Conservation (phyloP, 176 grass and related monocot species). For the Oryza australiensis region DNA sequence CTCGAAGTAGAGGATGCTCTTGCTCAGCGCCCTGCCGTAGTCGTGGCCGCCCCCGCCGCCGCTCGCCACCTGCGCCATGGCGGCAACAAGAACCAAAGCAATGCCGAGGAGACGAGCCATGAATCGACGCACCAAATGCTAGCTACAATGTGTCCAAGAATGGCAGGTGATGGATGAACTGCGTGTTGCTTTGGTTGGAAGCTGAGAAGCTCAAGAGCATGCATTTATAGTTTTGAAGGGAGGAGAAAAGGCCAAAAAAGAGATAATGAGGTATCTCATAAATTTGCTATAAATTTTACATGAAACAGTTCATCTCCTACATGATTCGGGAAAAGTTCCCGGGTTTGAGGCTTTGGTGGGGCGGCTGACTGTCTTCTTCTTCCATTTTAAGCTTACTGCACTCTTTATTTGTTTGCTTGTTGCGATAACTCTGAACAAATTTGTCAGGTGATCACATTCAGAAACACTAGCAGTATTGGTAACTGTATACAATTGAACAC, state of each 20-base stretch:
- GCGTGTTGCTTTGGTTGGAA: slow-evolving; percentile 1
- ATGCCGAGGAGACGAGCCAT: slow-evolving; percentile 5
- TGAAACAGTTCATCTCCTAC: neutral
- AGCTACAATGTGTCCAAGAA: neutral
- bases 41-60: slow-evolving; percentile 49
- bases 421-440: neutral
- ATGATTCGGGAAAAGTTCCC: neutral
- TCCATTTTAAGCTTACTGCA: neutral
- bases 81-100: slow-evolving; percentile 34
- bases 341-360: too few species aligned
- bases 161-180: neutral
- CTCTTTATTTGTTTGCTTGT: neutral
- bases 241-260: neutral
- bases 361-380: neutral
- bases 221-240: slow-evolving; percentile 36
- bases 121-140: too few species aligned
- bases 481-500: neutral
- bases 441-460: neutral
- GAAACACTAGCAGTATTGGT: neutral
- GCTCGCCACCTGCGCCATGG: slow-evolving; percentile 33
- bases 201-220: neutral
- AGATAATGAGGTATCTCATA: neutral
- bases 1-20: slow-evolving; percentile 95
- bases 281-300: neutral
- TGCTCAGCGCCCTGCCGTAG: slow-evolving; percentile 74